phyloP scores from a whole-genome alignment of 345 rosid genomes.

The Kandelia obovata region DNA sequence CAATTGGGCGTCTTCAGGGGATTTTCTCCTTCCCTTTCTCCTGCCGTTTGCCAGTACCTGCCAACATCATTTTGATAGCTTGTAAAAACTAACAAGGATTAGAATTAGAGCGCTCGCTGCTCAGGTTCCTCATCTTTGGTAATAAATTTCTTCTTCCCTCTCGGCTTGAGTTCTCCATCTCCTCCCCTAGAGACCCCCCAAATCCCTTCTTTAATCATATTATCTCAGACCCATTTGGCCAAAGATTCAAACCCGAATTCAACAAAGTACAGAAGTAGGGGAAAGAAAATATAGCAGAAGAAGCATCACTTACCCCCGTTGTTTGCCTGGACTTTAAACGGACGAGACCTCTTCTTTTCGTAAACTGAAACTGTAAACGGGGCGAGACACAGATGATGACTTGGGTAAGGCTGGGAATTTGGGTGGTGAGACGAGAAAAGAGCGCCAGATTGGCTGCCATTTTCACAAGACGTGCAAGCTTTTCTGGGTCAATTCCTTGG shows the following conservation, averaged over 20 bases:
- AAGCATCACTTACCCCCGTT: conserved; percentile 33
- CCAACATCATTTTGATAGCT: background rate
- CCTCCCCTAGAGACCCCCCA: conserved; percentile 48
- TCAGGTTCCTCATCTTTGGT: conserved; percentile 90
- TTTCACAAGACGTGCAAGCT: conserved; percentile 7
- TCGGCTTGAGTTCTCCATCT: conserved; percentile 68
- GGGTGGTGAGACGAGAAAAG: conserved; percentile 34
- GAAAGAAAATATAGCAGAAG: background rate
- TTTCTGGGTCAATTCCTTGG: background rate
- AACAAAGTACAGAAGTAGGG: background rate
- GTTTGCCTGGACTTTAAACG: conserved; percentile 55
- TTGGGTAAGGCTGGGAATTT: conserved; percentile 20
- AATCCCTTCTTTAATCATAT: background rate
- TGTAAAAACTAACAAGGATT: background rate
- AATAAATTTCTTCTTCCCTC: conserved; percentile 74
- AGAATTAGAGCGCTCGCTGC: conserved; percentile 40
- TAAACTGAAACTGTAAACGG: conserved; percentile 19
- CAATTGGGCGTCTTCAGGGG: conserved; percentile 94
- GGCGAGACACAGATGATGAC: conserved; percentile 24
- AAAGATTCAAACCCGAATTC: background rate
- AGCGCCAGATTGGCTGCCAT: conserved; percentile 54
- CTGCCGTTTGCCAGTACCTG: conserved; percentile 91
- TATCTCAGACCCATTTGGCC: background rate
- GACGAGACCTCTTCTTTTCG: conserved; percentile 25
- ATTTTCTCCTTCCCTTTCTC: conserved; percentile 91